Evolutionary conservation across 371 early-diverging fungal genomes (phyloP), one percentile per base, ranked within the genome.

Genomic region (Mortierella sp.): DNA sequence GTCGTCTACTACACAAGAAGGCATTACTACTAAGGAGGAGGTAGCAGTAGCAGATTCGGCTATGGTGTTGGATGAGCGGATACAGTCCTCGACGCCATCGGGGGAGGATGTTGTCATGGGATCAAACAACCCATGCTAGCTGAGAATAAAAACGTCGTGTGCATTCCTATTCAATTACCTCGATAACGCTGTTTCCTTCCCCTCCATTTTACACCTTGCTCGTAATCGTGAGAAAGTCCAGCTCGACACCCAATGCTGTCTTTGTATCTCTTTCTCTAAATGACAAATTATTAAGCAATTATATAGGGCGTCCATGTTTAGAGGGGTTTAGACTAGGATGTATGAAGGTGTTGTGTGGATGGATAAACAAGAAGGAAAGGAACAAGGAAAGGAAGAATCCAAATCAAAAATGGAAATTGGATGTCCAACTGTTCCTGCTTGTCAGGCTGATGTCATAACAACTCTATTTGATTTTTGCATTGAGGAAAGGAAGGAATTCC

Each of bases 51-150:
- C 0, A 22, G 61, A 61, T 34, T 61, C 61, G 37, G 37, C 22
- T 16, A 61, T 34, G 58, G 22, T 9, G 16, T 16, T 61, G 22
- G 37, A 61, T 61, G 37, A 37, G 61, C 61, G 37, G 61, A 61
- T 34, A 61, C 34, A 8, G 9, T 61, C 22, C 16, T 34, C 61
- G 19, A 34, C 39, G 22, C 8, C 34, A 22, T 61, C 61, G 22
- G 61, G 22, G 22, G 61, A 61, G 22, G 61, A 61, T 61, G 61
- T 61, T 19, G 37, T 37, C 61, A 61, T 61, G 61, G 37, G 22
- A 19, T 4, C 34, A 7, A 29, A 16, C 29, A 53, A 19, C 0
- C 16, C 2, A 9, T 22, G 3, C 19, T 7, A 61, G 61, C 39
- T 61, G 22, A 19, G 39, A 61, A 37, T 34, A 61, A 61, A 61